Percentiles rank a stretch among this genome's conserved stretches.
phyloP scores from a whole-genome alignment of 257 asterid species.

The Salvia hispanica region DNA sequence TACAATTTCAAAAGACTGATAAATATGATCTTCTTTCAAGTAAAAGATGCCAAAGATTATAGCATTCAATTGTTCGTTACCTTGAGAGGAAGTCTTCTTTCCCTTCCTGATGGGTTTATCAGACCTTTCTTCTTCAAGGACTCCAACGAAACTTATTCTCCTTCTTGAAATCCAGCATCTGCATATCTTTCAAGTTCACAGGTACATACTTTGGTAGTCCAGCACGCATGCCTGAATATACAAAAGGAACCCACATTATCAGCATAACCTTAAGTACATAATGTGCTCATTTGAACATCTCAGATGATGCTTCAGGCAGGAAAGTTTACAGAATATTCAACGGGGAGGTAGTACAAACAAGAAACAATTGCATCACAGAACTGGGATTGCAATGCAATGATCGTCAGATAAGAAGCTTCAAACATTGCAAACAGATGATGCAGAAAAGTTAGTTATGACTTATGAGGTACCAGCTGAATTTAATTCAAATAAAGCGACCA shows the following conservation, averaged over 20 bases:
- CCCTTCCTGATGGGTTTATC: constrained; percentile 96
- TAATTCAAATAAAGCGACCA: background rate
- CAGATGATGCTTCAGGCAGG: background rate
- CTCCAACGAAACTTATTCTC: constrained; percentile 92
- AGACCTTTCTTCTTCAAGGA: constrained; percentile 81
- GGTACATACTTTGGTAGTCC: constrained; percentile 93
- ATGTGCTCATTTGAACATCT: constrained; percentile 1
- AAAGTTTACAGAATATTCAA: no score
- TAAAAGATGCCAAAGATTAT: background rate
- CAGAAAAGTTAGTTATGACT: background rate
- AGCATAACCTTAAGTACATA: background rate
- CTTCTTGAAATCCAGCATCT: constrained; percentile 81
- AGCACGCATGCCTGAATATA: constrained; percentile 73
- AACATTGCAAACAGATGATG: background rate
- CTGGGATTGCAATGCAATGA: background rate
- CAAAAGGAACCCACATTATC: constrained; percentile 14
- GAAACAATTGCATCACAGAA: background rate
- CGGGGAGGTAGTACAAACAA: no score
- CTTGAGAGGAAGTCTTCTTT: constrained; percentile 89
- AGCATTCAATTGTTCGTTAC: constrained; percentile 36
- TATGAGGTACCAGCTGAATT: background rate
- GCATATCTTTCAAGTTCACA: constrained; percentile 76
- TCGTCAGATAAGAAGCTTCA: background rate
- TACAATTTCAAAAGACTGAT: no score
- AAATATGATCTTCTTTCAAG: no score